These are phyloP conservation scores for Penstemon newberryi DNA, from an alignment of 257 asterid genomes.

Conservation along the genomic window DNA sequence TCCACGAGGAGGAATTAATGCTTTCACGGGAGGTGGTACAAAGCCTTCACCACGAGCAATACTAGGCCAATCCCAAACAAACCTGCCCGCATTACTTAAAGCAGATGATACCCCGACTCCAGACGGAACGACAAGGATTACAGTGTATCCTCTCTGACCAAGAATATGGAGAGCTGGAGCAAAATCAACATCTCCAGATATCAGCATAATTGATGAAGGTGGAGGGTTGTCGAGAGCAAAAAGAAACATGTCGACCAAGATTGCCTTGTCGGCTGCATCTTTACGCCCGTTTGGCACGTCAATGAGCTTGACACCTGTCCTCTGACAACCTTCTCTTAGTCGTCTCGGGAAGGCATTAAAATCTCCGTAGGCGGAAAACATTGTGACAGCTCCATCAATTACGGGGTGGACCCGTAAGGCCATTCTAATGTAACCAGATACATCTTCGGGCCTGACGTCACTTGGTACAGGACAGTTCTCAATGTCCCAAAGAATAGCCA, in stretches of 20 bases:
- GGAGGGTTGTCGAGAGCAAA: conserved; percentile 94
- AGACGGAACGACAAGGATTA: conserved; percentile 81
- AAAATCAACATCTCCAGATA: conserved; percentile 97
- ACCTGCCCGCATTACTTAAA: conserved; percentile 77
- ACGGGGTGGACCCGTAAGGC: conserved; percentile 78
- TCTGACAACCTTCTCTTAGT: conserved; percentile 91
- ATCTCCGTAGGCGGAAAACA: conserved; percentile 86
- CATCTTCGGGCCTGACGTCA: conserved; percentile 85
- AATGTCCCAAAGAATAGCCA: conserved; percentile 94
- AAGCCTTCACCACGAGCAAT: conserved; percentile 89
- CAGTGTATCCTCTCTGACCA: conserved; percentile 91
- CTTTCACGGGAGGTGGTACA: conserved; percentile 53
- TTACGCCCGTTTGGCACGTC: conserved; percentile 93
- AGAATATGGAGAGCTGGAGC: conserved; percentile 93
- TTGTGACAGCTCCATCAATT: conserved; percentile 70
- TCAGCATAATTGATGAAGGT: conserved; percentile 85
- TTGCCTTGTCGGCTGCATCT: conserved; percentile 97
- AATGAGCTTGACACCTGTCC: conserved; percentile 86
- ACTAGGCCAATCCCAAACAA: conserved; percentile 91
- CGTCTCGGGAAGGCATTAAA: conserved; percentile 81
- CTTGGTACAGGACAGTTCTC: conserved; percentile 95
- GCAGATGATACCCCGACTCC: conserved; percentile 76
- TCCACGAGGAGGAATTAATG: conserved; percentile 41
- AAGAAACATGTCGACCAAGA: conserved; percentile 91
- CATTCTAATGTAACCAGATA: conserved; percentile 80